These are phyloP conservation scores for Colletotrichum sp. DNA, from an alignment of 2,329 filamentous ascomycete genomes.

Conservation along the genomic window DNA sequence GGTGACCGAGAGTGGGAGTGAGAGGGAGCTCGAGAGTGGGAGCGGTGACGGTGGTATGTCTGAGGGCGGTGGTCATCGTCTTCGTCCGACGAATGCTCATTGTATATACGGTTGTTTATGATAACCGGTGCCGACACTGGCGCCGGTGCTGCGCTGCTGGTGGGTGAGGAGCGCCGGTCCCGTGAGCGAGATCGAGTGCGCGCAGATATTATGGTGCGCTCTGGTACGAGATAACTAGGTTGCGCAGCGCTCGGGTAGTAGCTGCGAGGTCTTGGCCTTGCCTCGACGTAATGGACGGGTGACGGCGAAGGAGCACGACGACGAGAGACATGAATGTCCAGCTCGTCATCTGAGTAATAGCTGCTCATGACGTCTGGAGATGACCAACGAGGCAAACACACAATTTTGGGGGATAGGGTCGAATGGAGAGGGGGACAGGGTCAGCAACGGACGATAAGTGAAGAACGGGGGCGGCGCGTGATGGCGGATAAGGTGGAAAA, in stretches of 20 bases:
- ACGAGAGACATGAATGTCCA: constrained; percentile 53
- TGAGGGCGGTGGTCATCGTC: constrained; percentile 37
- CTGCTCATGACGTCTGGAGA: constrained; percentile 26
- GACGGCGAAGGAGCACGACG: constrained; percentile 44
- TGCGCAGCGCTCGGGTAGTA: constrained; percentile 45
- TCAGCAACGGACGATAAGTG: not conserved
- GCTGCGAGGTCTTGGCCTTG: constrained; percentile 40
- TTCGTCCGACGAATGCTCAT: constrained; percentile 51
- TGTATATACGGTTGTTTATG: constrained; percentile 63
- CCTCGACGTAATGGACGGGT: constrained; percentile 52
- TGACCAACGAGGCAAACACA: not conserved
- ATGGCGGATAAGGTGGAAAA: not conserved
- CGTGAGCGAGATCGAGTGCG: constrained; percentile 48
- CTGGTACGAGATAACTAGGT: constrained; percentile 45
- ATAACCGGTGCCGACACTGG: constrained; percentile 45
- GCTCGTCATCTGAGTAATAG: constrained; percentile 58
- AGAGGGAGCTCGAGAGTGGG: constrained; percentile 29
- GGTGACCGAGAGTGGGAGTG: constrained; percentile 34
- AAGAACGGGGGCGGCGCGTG: not conserved
- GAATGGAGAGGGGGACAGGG: not conserved
- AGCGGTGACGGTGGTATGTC: constrained; percentile 29
- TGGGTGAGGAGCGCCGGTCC: constrained; percentile 50
- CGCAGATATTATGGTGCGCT: constrained; percentile 51
- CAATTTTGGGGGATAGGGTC: not conserved
- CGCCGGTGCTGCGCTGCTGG: constrained; percentile 29